phyloP scores from a whole-genome alignment of 768 basidiomycete species.

The Agaricus blazei region DNA sequence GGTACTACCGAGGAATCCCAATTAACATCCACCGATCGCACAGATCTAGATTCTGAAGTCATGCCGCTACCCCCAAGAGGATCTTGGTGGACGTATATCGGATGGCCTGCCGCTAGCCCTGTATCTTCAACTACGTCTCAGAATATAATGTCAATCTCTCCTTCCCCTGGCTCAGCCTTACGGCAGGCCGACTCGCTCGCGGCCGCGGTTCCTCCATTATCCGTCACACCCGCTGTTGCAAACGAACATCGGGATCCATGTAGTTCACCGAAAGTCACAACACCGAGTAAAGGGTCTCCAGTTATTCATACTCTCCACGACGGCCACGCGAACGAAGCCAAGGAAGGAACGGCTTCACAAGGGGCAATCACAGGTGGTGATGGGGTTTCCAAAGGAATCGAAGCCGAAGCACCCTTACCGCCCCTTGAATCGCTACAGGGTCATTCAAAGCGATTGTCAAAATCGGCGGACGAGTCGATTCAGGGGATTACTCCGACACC shows the following conservation, averaged over 20 bases:
- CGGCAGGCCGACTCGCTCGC: constrained; percentile 6
- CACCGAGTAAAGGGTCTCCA: constrained; percentile 4
- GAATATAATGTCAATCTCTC: constrained; percentile 4
- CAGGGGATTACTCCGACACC: background rate
- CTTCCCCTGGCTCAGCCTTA: background rate
- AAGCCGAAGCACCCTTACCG: background rate
- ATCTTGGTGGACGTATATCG: constrained; percentile 4
- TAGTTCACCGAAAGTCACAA: background rate
- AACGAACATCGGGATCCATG: background rate
- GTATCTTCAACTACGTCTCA: constrained; percentile 1
- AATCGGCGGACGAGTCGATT: constrained; percentile 1
- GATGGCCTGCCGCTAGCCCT: constrained; percentile 4
- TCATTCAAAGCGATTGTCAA: constrained; percentile 3
- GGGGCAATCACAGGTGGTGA: background rate
- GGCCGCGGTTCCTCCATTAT: background rate
- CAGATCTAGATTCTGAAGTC: background rate
- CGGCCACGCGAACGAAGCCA: constrained; percentile 5
- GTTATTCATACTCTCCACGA: background rate
- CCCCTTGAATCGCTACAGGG: constrained; percentile 3
- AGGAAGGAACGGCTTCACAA: background rate
- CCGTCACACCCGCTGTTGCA: background rate
- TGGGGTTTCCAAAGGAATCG: constrained; percentile 5
- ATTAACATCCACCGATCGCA: background rate
- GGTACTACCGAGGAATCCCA: background rate
- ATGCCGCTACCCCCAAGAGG: background rate